These are phyloP conservation scores for Cardiospermum halicacabum DNA, from an alignment of 345 rosid species.

Conservation along the genomic window DNA sequence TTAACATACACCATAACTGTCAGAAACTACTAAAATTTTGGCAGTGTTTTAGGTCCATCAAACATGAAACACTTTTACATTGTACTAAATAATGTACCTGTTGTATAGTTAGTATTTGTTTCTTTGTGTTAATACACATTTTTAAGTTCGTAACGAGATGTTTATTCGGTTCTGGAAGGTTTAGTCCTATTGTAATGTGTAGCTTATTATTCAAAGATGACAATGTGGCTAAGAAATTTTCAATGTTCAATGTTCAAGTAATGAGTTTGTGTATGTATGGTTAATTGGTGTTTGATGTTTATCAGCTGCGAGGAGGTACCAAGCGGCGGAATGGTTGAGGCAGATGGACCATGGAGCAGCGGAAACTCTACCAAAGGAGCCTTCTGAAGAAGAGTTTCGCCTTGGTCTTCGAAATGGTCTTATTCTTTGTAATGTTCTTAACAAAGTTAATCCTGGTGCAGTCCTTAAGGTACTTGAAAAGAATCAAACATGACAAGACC, in stretches of 20 bases:
- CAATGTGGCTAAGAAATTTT: too few relatives aligned
- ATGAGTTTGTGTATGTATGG: background rate
- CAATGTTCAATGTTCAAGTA: too few relatives aligned
- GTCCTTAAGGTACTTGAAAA: constrained; percentile 62
- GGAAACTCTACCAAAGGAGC: constrained; percentile 52
- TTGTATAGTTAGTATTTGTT: too few relatives aligned
- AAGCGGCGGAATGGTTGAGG: constrained; percentile 91
- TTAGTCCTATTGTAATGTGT: too few relatives aligned
- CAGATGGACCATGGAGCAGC: constrained; percentile 71
- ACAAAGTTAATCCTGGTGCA: constrained; percentile 95
- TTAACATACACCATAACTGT: background rate
- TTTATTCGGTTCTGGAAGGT: too few relatives aligned
- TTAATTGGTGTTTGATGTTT: background rate
- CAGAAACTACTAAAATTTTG: too few relatives aligned
- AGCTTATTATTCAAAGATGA: too few relatives aligned
- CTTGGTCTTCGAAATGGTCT: constrained; percentile 81
- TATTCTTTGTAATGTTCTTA: constrained; percentile 91
- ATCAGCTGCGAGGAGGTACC: constrained; percentile 77
- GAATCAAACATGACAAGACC: background rate
- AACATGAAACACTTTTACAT: background rate
- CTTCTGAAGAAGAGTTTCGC: constrained; percentile 76
- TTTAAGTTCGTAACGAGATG: too few relatives aligned
- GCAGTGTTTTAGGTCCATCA: background rate
- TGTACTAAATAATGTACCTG: background rate
- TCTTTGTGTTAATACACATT: too few relatives aligned